These are phyloP conservation scores for Xylaria sp. DNA, from an alignment of 2,329 filamentous ascomycete species.

Conservation along the genomic window DNA sequence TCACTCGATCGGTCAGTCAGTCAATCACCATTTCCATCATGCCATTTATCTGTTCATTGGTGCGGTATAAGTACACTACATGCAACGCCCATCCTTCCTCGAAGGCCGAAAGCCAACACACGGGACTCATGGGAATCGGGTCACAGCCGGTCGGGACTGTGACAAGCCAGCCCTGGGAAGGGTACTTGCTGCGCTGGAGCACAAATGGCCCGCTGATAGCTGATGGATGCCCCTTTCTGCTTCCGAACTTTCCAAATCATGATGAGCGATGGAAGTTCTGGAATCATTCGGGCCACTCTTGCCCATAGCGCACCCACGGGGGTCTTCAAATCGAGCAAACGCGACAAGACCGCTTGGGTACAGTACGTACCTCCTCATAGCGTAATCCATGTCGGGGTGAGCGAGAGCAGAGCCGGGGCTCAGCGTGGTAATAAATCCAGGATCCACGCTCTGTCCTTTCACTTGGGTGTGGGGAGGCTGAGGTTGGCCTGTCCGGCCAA, in stretches of 20 bases:
- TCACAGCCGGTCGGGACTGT: conserved; percentile 20
- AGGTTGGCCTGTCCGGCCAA: conserved; percentile 19
- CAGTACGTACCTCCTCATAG: conserved; percentile 6
- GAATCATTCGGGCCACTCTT: conserved; percentile 26
- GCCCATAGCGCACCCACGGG: not conserved
- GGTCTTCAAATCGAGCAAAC: conserved; percentile 4
- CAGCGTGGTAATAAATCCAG: conserved; percentile 27
- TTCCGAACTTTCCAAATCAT: conserved; percentile 34
- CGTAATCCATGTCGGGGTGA: conserved; percentile 23
- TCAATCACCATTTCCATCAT: not conserved
- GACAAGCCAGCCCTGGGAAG: not conserved
- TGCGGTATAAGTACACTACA: not conserved
- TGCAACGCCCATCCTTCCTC: not conserved
- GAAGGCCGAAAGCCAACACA: not conserved
- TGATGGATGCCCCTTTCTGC: conserved; percentile 22
- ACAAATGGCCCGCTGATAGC: conserved; percentile 2
- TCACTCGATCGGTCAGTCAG: not conserved
- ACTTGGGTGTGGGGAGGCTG: conserved; percentile 33
- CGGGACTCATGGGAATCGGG: conserved; percentile 12
- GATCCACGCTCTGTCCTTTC: conserved; percentile 15
- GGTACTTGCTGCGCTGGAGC: not conserved
- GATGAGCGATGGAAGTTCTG: conserved; percentile 32
- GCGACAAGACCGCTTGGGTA: not conserved
- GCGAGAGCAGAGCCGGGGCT: conserved; percentile 18
- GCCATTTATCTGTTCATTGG: not conserved